Percentiles rank a stretch among this genome's conserved stretches.
phyloP scores from a whole-genome alignment of 495 filamentous ascomycete species.

The Penicillium herquei region DNA sequence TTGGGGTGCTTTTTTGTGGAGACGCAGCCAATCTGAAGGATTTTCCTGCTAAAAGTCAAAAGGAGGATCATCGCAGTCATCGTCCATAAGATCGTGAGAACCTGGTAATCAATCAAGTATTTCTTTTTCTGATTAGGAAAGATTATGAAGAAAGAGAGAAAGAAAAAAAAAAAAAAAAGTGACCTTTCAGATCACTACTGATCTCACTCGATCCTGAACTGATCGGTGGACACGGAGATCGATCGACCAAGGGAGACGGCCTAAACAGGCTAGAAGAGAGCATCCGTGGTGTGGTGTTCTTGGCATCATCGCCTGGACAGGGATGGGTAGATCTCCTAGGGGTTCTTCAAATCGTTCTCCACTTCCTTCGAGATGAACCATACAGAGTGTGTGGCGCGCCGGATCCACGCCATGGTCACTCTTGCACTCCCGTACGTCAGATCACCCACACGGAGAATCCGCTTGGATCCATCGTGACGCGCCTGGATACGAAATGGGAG shows the following conservation, averaged over 20 bases:
- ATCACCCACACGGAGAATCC: conserved; percentile 21
- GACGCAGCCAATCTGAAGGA: not conserved
- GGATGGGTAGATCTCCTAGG: conserved; percentile 23
- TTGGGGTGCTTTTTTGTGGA: conserved; percentile 20
- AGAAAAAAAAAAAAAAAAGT: too few relatives aligned
- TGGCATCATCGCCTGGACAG: conserved; percentile 11
- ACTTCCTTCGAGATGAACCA: conserved; percentile 29
- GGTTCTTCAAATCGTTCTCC: conserved; percentile 26
- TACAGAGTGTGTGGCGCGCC: conserved; percentile 9
- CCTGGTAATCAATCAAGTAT: too few relatives aligned
- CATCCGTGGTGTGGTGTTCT: conserved; percentile 14
- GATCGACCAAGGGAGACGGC: conserved; percentile 19
- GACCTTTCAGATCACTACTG: too few relatives aligned
- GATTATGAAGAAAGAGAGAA: too few relatives aligned
- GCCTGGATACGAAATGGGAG: not conserved
- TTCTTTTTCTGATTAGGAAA: too few relatives aligned
- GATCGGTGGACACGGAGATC: conserved; percentile 27
- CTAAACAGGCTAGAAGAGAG: conserved; percentile 9
- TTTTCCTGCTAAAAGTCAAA: conserved; percentile 14
- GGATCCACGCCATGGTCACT: conserved; percentile 12
- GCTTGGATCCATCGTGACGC: conserved; percentile 14
- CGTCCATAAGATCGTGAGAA: conserved; percentile 19
- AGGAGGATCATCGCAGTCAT: not conserved
- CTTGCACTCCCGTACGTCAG: conserved; percentile 20
- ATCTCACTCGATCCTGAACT: too few relatives aligned